Conservation (phyloP, 495 filamentous ascomycete genomes). For the Hypoxylon trugodes region DNA sequence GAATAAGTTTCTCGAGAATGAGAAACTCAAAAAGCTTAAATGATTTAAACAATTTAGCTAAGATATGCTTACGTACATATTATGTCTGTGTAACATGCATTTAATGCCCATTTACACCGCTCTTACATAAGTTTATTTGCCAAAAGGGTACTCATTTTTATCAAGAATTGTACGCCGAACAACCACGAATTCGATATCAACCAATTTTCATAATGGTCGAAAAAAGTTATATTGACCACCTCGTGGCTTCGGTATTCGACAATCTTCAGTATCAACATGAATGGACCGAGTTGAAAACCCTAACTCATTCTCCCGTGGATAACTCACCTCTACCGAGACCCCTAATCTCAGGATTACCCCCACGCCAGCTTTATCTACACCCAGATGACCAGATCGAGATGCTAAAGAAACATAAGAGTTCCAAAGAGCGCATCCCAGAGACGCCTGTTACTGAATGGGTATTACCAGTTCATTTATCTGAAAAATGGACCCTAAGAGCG, state of each 20-base stretch:
- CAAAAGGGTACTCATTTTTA: constrained; percentile 24
- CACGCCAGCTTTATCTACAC: constrained; percentile 85
- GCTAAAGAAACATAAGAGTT: constrained; percentile 63
- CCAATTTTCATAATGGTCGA: constrained; percentile 34
- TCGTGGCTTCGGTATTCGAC: constrained; percentile 75
- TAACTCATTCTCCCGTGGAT: constrained; percentile 60
- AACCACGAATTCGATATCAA: not conserved
- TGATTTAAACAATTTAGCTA: not conserved
- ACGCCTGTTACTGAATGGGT: constrained; percentile 80
- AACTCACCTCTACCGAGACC: constrained; percentile 60
- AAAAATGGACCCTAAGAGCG: constrained; percentile 80
- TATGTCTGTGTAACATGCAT: not conserved
- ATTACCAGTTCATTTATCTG: constrained; percentile 79
- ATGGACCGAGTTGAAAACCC: constrained; percentile 76
- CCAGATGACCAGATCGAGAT: constrained; percentile 90
- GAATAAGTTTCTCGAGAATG: too few species aligned
- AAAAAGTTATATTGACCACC: constrained; percentile 44
- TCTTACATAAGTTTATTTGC: constrained; percentile 9
- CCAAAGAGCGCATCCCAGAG: constrained; percentile 50
- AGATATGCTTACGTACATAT: not conserved
- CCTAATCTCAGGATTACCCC: constrained; percentile 87
- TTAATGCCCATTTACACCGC: constrained; percentile 27
- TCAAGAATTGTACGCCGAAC: not conserved
- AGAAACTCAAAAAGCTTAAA: not conserved
- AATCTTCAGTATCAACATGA: constrained; percentile 88